Evolutionary conservation across 495 filamentous ascomycete genomes (phyloP), one percentile per base, ranked within the genome.

Genomic region (Podospora tetraspora): DNA sequence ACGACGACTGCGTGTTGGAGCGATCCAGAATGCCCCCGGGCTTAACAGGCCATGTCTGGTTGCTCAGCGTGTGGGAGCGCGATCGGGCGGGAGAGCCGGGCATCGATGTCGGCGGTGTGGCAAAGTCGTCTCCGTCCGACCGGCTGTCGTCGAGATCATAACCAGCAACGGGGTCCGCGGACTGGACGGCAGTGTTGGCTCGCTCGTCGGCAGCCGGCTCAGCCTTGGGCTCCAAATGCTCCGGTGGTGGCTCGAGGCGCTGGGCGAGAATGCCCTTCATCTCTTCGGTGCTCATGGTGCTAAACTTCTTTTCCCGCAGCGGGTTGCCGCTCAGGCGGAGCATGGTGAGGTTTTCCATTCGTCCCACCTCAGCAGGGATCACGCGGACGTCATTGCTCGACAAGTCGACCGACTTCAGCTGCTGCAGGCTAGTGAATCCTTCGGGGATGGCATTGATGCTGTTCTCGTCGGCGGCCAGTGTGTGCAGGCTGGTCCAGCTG

Each of bases 271-370:
- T 88, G 57, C 84, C 84, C 79, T 97, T 97, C 72, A 99, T 77
- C 63, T 93, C 91, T 22, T 92, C 91, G 0, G 91, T 92, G 25
- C 84, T 83, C 83, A 97, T 91, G 23, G 81, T 89, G 32, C 93
- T 81, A 65, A 95, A 90, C 75, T 91, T 96, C 71, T 91, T 92
- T 71, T 97, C 93, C 59, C 90, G 82, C 13, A 99, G 78, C 6
- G 95, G 95, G 73, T 99, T 99, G 16, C 92, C 92, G 59, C 88
- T 87, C 43, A 99, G 82, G 12, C 86, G 86, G 56, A 97, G 84
- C 66, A 86, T 88, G 10, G 85, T 82, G 10, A 99, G 81, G 62
- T 79, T 89, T 4, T 92, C 87, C 91, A 98, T 97, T 29, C 87
- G 78, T 7, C 91, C 92, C 67, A 98, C 86, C 71, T 85, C 86